Evolutionary conservation across 164 flowering plant species (phyloP).

Genomic region (Vitis labrusca): DNA sequence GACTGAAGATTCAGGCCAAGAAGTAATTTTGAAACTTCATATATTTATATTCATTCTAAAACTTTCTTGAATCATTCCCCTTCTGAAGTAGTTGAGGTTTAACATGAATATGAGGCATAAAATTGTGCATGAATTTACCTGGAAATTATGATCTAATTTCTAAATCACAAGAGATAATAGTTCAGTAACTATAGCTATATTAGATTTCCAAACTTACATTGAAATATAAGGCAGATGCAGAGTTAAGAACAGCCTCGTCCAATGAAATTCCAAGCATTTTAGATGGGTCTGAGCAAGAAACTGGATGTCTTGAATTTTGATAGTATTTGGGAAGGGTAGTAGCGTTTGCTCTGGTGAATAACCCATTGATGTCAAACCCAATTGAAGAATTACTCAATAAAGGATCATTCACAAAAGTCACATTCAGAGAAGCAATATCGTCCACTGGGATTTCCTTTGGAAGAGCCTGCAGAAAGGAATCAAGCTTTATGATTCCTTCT

Average conservation of each 20-base stretch:
- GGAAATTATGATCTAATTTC: neutral
- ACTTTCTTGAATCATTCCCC: neutral
- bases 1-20: neutral
- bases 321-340: conserved; percentile 10
- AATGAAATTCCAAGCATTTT: conserved; percentile 81
- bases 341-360: conserved; percentile 41
- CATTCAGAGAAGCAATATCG: conserved; percentile 66
- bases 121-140: neutral
- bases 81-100: neutral
- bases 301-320: conserved; percentile 18
- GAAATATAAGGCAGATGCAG: conserved; percentile 61
- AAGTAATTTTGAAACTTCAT: neutral
- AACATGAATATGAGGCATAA: neutral
- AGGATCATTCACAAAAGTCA: conserved; percentile 63
- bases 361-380: conserved; percentile 75
- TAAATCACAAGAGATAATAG: neutral
- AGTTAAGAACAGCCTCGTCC: conserved; percentile 69
- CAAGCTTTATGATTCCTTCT: conserved; percentile 66
- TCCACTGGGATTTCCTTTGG: conserved; percentile 71
- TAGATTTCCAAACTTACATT: conserved; percentile 40
- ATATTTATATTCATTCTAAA: neutral
- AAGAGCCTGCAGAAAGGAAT: conserved; percentile 58
- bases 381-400: conserved; percentile 56
- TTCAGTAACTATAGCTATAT: neutral
- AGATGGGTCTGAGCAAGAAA: conserved; percentile 33